phyloP scores from a whole-genome alignment of 2,329 filamentous ascomycete species.

The Teratosphaeria gauchensis region DNA sequence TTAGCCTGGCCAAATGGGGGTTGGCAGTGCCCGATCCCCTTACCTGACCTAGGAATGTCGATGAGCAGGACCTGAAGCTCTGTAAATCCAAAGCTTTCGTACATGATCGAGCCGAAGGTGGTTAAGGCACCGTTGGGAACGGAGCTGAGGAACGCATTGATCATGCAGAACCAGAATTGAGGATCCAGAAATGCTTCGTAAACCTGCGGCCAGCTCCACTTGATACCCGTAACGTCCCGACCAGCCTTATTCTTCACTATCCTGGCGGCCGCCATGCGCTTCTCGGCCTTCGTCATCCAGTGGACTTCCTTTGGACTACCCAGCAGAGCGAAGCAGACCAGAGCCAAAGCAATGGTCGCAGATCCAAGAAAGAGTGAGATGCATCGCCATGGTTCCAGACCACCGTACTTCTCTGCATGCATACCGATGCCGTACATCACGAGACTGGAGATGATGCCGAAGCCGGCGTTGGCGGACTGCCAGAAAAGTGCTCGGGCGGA shows the following conservation, averaged over 20 bases:
- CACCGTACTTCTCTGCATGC: slow-evolving; percentile 15
- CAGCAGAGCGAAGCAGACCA: slow-evolving; percentile 20
- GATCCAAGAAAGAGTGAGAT: slow-evolving; percentile 21
- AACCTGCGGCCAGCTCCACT: slow-evolving; percentile 21
- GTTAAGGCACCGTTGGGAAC: slow-evolving; percentile 21
- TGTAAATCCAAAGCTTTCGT: slow-evolving; percentile 19
- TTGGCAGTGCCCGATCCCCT: background rate
- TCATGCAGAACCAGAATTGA: slow-evolving; percentile 19
- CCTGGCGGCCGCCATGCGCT: slow-evolving; percentile 20
- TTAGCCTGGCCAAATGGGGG: background rate
- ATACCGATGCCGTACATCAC: slow-evolving; percentile 15
- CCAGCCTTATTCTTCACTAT: slow-evolving; percentile 22
- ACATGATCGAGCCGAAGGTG: slow-evolving; percentile 18
- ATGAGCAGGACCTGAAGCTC: slow-evolving; percentile 27
- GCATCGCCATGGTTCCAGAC: slow-evolving; percentile 19
- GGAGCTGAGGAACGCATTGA: slow-evolving; percentile 20
- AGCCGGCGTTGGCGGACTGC: slow-evolving; percentile 29
- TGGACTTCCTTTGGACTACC: slow-evolving; percentile 21
- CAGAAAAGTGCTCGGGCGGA: slow-evolving; percentile 27
- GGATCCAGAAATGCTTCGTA: slow-evolving; percentile 20
- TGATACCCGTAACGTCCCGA: slow-evolving; percentile 20
- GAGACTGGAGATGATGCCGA: slow-evolving; percentile 18
- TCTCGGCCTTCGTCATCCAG: slow-evolving; percentile 19
- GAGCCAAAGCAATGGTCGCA: slow-evolving; percentile 15
- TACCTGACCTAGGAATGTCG: slow-evolving; percentile 22